Evolutionary conservation across 2,329 filamentous ascomycete species (phyloP).

Genomic region (Epichloe coenophiala): DNA sequence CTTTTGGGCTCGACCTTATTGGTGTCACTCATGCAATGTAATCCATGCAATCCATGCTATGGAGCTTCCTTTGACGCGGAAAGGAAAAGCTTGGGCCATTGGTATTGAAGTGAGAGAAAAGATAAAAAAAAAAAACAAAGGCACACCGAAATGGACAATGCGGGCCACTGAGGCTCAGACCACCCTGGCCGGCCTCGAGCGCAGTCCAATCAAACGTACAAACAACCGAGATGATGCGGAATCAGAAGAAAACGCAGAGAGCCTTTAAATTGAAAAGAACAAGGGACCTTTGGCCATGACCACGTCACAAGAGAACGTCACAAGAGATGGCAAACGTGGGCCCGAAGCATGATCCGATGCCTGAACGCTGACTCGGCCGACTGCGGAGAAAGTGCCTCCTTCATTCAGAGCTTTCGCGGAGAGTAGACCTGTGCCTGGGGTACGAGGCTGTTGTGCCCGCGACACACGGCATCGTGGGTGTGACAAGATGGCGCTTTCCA

Average conservation of each 20-base stretch:
- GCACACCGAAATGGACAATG: not conserved
- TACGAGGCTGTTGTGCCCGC: not conserved
- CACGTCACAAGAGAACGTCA: not conserved
- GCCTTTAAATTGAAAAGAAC: not conserved
- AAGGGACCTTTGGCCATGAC: not conserved
- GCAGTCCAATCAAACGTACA: constrained; percentile 2
- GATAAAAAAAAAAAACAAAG: not conserved
- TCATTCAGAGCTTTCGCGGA: not conserved
- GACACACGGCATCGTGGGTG: not conserved
- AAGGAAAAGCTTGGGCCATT: constrained; percentile 1
- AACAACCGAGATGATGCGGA: constrained; percentile 1
- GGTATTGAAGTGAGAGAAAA: not conserved
- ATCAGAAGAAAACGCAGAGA: not conserved
- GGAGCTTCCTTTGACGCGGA: not conserved
- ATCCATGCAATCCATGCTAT: not conserved
- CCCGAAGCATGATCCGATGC: not conserved
- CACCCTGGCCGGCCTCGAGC: not conserved
- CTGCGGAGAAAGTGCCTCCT: not conserved
- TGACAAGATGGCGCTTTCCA: constrained; percentile 2
- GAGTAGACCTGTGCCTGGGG: not conserved
- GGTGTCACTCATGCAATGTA: not conserved
- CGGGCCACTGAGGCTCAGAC: not conserved
- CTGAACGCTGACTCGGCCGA: constrained; percentile 2
- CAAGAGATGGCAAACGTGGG: not conserved
- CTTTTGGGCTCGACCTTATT: not conserved